Evolutionary conservation across 306 rosid species (phyloP).

Genomic region (Cercis canadensis): DNA sequence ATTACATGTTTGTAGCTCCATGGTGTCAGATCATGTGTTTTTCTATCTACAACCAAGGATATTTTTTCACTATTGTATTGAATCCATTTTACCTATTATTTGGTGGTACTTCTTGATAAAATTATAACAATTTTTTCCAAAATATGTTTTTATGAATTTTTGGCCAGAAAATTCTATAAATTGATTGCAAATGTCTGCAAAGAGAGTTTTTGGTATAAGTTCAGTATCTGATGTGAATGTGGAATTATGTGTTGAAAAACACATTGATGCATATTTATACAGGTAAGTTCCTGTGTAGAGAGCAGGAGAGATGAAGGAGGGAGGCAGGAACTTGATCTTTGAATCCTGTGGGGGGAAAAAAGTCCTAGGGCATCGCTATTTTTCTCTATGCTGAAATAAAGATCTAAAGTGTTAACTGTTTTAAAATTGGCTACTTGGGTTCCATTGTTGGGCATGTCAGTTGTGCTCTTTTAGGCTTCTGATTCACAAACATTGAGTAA

Average conservation of each 20-base stretch:
- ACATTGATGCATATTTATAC: not conserved
- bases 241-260: not conserved
- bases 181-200: not conserved
- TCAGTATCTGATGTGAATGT: not conserved
- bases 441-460: conserved; percentile 18
- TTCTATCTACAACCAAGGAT: not conserved
- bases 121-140: too few relatives aligned
- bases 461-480: not conserved
- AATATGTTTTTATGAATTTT: too few relatives aligned
- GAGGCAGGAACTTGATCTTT: conserved; percentile 2
- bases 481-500: not conserved
- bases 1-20: not conserved
- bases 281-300: too few relatives aligned
- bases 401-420: conserved; percentile 21
- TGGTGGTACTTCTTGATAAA: not conserved
- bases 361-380: not conserved
- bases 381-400: conserved; percentile 21
- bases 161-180: too few relatives aligned
- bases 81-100: not conserved
- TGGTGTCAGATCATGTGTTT: not conserved
- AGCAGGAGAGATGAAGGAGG: not conserved
- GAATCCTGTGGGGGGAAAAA: conserved; percentile 4
- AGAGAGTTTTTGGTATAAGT: too few relatives aligned
- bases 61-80: not conserved
- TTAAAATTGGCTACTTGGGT: conserved; percentile 11